Conservation (phyloP, 768 basidiomycete genomes). For the Hericium alpestre region DNA sequence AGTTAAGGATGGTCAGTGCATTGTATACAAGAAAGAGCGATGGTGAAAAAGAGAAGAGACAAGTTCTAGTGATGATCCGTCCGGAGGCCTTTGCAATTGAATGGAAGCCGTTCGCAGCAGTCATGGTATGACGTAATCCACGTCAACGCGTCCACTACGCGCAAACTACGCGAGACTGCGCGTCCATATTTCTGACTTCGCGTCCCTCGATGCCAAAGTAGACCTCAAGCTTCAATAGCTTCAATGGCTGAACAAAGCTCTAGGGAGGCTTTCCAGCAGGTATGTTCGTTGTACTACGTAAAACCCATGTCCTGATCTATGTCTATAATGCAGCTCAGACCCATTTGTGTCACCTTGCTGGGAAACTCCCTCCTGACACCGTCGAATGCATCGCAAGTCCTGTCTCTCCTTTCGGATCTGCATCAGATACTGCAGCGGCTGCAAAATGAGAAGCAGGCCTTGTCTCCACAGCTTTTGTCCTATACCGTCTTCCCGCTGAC, state of each 20-base stretch:
- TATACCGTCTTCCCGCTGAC: conserved; percentile 87
- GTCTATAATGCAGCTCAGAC: conserved; percentile 39
- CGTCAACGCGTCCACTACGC: background rate
- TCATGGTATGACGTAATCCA: background rate
- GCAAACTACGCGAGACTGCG: too few relatives aligned
- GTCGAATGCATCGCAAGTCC: conserved; percentile 33
- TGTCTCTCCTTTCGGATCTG: conserved; percentile 46
- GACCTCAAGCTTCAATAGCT: background rate
- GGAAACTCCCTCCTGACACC: conserved; percentile 56
- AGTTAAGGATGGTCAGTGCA: background rate
- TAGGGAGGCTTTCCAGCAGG: conserved; percentile 8
- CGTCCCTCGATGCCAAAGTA: background rate
- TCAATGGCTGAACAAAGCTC: conserved; percentile 4
- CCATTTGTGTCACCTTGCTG: conserved; percentile 73
- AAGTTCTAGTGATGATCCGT: background rate
- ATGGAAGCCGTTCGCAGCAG: background rate
- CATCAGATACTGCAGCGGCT: conserved; percentile 35
- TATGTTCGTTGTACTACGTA: background rate
- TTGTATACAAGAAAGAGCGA: background rate
- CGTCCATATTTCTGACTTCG: background rate
- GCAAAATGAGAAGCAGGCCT: conserved; percentile 24
- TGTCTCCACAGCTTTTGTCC: conserved; percentile 55
- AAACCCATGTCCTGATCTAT: background rate
- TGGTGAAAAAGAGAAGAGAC: background rate
- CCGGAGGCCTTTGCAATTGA: background rate